These are phyloP conservation scores for Ajuga reptans DNA, from an alignment of 305 asterid genomes.

Conservation along the genomic window DNA sequence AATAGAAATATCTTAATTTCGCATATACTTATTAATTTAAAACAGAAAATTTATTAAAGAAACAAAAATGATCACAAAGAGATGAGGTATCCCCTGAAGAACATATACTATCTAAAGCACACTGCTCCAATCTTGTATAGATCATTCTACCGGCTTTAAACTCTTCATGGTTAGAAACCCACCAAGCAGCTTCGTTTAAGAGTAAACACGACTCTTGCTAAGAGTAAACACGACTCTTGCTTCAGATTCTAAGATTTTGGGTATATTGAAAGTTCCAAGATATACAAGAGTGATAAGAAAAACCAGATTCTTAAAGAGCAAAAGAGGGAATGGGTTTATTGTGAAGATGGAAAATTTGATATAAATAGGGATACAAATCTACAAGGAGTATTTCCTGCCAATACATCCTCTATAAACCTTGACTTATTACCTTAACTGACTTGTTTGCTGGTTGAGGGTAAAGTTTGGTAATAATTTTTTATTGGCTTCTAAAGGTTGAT, in stretches of 20 bases:
- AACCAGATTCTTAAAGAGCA: not conserved
- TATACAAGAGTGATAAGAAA: not conserved
- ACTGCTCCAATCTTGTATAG: not conserved
- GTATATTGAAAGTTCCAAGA: not conserved
- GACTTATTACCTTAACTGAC: not conserved
- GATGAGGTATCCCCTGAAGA: not conserved
- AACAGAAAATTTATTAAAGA: not conserved
- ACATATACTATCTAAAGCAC: not conserved
- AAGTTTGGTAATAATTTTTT: not conserved
- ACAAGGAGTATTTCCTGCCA: not conserved
- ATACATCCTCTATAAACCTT: not conserved
- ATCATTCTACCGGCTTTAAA: too few species aligned
- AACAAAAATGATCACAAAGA: not conserved
- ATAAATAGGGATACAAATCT: too few species aligned
- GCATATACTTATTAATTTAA: too few species aligned
- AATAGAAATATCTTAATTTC: conserved; percentile 26
- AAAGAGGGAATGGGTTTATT: not conserved
- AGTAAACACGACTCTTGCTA: not conserved
- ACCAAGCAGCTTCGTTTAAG: too few species aligned
- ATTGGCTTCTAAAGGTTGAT: not conserved
- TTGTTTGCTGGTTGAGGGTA: not conserved
- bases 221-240: not conserved
- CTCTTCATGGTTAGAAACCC: too few species aligned
- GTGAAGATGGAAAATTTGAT: not conserved
- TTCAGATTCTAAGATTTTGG: not conserved